These are phyloP conservation scores for Nicotiana paniculata DNA, from an alignment of 257 asterid genomes.

Conservation along the genomic window DNA sequence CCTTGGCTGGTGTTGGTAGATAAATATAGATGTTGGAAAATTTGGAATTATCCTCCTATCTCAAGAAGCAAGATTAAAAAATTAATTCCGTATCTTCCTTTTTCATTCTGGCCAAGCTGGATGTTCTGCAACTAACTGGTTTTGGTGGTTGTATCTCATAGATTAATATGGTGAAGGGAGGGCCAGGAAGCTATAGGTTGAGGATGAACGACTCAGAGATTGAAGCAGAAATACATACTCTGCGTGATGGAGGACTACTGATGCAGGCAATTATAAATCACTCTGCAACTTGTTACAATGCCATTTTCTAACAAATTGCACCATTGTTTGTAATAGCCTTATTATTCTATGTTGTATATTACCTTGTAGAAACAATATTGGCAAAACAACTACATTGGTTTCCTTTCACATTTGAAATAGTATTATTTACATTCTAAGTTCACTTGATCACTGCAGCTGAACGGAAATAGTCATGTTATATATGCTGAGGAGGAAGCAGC, in stretches of 20 bases:
- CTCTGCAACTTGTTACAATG: slow-evolving; percentile 4
- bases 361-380: neutral
- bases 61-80: slow-evolving; percentile 11
- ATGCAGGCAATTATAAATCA: slow-evolving; percentile 68
- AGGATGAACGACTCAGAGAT: slow-evolving; percentile 73
- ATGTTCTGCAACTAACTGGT: neutral
- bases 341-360: neutral
- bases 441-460: slow-evolving; percentile 48
- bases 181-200: slow-evolving; percentile 78
- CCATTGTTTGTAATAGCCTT: neutral
- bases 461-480: slow-evolving; percentile 86
- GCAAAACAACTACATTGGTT: neutral
- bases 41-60: neutral
- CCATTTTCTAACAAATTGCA: neutral
- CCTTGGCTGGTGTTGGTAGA: neutral
- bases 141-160: slow-evolving; percentile 14
- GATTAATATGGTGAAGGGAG: slow-evolving; percentile 49
- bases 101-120: neutral
- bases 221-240: slow-evolving; percentile 94
- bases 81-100: neutral
- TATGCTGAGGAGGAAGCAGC: slow-evolving; percentile 99
- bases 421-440: slow-evolving; percentile 7
- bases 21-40: slow-evolving; percentile 33
- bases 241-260: slow-evolving; percentile 90
- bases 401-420: neutral